phyloP scores from a whole-genome alignment of 805 yeast genomes.

The Grigorovia transvaalensis region DNA sequence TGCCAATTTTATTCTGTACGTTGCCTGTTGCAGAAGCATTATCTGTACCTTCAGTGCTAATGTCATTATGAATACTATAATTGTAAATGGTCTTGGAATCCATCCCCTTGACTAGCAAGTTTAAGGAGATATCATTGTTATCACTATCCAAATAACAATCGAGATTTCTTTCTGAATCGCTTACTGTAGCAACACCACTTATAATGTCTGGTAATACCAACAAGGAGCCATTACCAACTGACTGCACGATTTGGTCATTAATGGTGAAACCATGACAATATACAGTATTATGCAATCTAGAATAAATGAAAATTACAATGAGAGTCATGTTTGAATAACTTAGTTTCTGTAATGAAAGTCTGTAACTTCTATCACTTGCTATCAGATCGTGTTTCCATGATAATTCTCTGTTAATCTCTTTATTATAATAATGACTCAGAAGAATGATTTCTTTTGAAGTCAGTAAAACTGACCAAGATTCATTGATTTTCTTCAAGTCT shows the following conservation, averaged over 20 bases:
- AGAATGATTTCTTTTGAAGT: constrained; percentile 60
- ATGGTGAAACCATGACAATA: constrained; percentile 13
- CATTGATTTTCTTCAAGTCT: constrained; percentile 33
- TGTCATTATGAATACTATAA: neutral
- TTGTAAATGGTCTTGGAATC: neutral
- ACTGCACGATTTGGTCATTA: constrained; percentile 7
- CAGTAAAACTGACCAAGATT: constrained; percentile 38
- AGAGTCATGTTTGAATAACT: constrained; percentile 5
- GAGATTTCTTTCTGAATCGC: neutral
- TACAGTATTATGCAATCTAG: constrained; percentile 12
- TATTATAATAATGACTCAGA: constrained; percentile 29
- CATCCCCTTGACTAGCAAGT: constrained; percentile 4
- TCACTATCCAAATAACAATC: neutral
- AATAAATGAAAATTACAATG: constrained; percentile 11
- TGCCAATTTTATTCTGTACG: too few species aligned
- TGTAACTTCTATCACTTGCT: constrained; percentile 44
- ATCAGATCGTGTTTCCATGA: constrained; percentile 68
- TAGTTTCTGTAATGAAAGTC: constrained; percentile 27
- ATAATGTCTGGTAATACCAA: constrained; percentile 8
- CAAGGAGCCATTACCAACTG: constrained; percentile 10
- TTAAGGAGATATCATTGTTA: neutral
- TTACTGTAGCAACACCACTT: constrained; percentile 1
- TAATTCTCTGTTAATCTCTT: constrained; percentile 36
- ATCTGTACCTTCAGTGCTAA: neutral
- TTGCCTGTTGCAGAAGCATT: neutral